Evolutionary conservation across 352 stramenopile species (phyloP), one percentile per base, ranked within the genome.

Genomic region (Globisporangium paddicum): DNA sequence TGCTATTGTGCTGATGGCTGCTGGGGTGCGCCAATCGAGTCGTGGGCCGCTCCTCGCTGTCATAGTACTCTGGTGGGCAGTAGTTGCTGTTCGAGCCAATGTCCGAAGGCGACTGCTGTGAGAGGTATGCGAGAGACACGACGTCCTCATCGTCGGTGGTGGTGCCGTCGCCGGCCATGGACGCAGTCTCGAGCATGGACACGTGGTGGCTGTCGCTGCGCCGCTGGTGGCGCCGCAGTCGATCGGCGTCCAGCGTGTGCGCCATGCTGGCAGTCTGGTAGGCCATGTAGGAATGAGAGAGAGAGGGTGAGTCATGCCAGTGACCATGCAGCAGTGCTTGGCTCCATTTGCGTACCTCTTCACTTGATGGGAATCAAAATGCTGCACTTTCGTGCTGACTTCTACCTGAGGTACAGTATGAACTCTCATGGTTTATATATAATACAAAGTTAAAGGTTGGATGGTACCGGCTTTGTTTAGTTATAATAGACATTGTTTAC

Each of bases 101-200:
- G 25, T 63, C 57, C 23, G 57, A 63, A 13, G 47, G 57, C 30
- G 57, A 63, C 25, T 57, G 14, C 41, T 61, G 57, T 21, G 64
- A 58, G 35, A 72, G 41, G 26, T 70, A 72, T 38, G 62, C 55
- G 23, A 67, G 67, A 19, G 68, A 75, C 19, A 58, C 55, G 44
- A 45, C 61, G 40, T 61, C 58, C 53, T 70, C 68, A 41, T 53
- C 57, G 3, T 46, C 37, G 28, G 60, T 54, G 32, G 50, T 64
- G 2, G 50, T 44, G 52, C 63, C 66, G 28, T 57, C 59, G 19
- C 62, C 66, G 19, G 59, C 46, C 44, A 49, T 61, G 14, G 55
- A 55, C 44, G 42, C 67, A 7, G 59, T 74, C 56, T 74, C 67
- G 45, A 74, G 63, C 45, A 74, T 63, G 47, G 63, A 67, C 14